phyloP scores from a whole-genome alignment of 1,284 basidiomycete species.

The Ganoderma multipileum region DNA sequence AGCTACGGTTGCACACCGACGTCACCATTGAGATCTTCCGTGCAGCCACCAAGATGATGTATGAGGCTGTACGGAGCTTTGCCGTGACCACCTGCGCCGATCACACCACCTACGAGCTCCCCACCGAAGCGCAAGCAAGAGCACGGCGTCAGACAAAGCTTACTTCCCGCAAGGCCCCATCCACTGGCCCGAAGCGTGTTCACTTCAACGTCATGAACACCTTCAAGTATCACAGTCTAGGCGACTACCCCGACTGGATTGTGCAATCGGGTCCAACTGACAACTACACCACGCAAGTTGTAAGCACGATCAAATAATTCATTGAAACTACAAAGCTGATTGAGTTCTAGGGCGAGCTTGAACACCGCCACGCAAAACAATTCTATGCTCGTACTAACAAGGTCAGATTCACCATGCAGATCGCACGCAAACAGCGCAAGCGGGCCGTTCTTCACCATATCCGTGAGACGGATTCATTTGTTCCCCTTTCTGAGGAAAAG shows the following conservation, averaged over 20 bases:
- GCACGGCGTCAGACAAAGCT: not conserved
- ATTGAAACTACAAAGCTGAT: no score
- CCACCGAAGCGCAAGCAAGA: constrained; percentile 32
- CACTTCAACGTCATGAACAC: constrained; percentile 34
- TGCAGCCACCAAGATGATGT: constrained; percentile 25
- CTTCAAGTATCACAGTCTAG: constrained; percentile 40
- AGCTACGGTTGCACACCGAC: constrained; percentile 41
- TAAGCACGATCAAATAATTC: not conserved
- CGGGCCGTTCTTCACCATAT: not conserved
- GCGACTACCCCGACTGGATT: constrained; percentile 42
- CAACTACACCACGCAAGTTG: constrained; percentile 28
- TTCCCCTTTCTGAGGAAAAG: constrained; percentile 1
- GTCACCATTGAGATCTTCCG: constrained; percentile 33
- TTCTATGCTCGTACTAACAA: constrained; percentile 45
- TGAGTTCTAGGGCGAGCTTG: constrained; percentile 43
- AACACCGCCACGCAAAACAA: constrained; percentile 43
- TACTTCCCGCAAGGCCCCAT: not conserved
- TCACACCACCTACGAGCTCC: constrained; percentile 36
- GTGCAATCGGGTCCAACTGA: constrained; percentile 43
- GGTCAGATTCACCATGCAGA: constrained; percentile 32
- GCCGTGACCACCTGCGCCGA: constrained; percentile 21
- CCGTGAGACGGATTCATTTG: constrained; percentile 38
- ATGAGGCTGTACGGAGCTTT: constrained; percentile 32
- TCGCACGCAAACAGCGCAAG: constrained; percentile 26
- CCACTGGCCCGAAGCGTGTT: not conserved